Evolutionary conservation across 352 stramenopile species (phyloP).

Genomic region (Globisporangium nagaii): DNA sequence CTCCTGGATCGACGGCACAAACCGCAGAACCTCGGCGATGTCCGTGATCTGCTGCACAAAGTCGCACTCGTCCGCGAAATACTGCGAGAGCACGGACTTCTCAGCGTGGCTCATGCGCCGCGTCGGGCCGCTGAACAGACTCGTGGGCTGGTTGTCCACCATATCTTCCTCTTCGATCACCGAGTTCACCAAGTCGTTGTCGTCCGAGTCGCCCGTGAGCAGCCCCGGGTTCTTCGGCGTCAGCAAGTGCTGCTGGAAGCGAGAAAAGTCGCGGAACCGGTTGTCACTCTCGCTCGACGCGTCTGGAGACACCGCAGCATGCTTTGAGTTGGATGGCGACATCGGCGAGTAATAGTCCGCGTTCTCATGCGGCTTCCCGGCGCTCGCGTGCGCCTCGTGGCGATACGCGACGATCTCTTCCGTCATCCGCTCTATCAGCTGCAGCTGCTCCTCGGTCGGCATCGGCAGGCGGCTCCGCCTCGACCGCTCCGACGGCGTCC

Average conservation of each 20-base stretch:
- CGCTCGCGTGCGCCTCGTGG: conserved; percentile 34
- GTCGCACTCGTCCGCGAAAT: conserved; percentile 83
- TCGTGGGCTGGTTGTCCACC: conserved; percentile 58
- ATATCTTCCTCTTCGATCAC: conserved; percentile 71
- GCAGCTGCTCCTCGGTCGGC: conserved; percentile 80
- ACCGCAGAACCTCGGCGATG: conserved; percentile 77
- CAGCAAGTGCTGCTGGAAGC: conserved; percentile 83
- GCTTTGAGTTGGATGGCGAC: conserved; percentile 27
- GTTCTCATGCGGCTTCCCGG: conserved; percentile 10
- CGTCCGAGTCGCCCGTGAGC: conserved; percentile 34
- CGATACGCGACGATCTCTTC: conserved; percentile 72
- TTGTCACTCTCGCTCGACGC: conserved; percentile 40
- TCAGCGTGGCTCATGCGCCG: conserved; percentile 75
- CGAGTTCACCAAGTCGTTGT: conserved; percentile 27
- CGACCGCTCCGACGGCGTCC: conserved; percentile 31
- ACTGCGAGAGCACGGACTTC: conserved; percentile 75
- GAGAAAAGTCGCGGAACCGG: conserved; percentile 80
- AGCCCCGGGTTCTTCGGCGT: conserved; percentile 59
- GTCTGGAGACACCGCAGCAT: conserved; percentile 9
- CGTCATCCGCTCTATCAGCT: conserved; percentile 71
- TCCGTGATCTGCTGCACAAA: conserved; percentile 89
- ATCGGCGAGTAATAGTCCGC: conserved; percentile 29
- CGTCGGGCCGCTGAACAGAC: conserved; percentile 62
- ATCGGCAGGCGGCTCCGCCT: conserved; percentile 68
- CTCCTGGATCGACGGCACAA: conserved; percentile 74